These are phyloP conservation scores for Kandelia obovata DNA, from an alignment of 345 rosid genomes.

Conservation along the genomic window DNA sequence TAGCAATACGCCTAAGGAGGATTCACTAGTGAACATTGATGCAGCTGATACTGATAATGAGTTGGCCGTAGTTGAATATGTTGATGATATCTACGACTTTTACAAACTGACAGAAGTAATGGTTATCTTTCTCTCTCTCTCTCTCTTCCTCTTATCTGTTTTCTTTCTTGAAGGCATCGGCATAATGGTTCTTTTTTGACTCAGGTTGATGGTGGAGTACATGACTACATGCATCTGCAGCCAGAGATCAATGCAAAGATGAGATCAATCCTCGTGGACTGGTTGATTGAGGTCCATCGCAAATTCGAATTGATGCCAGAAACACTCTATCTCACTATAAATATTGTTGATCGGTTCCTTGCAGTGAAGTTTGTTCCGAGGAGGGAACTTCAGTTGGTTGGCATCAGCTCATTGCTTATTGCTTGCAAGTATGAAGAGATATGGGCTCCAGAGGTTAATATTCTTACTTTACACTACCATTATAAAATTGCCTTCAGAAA, in stretches of 20 bases:
- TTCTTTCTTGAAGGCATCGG: neutral
- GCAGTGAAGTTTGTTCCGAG: constrained; percentile 54
- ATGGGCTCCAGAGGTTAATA: constrained; percentile 81
- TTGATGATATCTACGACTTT: constrained; percentile 78
- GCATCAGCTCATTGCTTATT: constrained; percentile 77
- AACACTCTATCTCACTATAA: constrained; percentile 74
- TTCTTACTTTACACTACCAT: neutral
- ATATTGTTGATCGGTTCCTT: constrained; percentile 74
- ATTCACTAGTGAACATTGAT: constrained; percentile 50
- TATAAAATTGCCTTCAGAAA: neutral
- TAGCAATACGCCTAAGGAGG: constrained; percentile 30
- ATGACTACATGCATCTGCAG: constrained; percentile 64
- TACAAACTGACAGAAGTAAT: constrained; percentile 64
- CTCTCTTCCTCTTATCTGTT: neutral
- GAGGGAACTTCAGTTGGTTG: constrained; percentile 76
- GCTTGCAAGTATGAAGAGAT: constrained; percentile 97
- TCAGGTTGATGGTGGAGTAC: constrained; percentile 54
- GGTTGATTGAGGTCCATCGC: constrained; percentile 83
- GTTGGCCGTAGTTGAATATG: constrained; percentile 78
- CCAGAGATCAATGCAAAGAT: constrained; percentile 73
- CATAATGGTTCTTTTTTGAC: neutral
- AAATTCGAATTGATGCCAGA: constrained; percentile 83
- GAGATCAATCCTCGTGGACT: constrained; percentile 82
- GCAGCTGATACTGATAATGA: constrained; percentile 57
- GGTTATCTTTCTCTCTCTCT: neutral